These are phyloP conservation scores for Diplogelasinospora grovesii DNA, from an alignment of 495 filamentous ascomycete species.

Conservation along the genomic window DNA sequence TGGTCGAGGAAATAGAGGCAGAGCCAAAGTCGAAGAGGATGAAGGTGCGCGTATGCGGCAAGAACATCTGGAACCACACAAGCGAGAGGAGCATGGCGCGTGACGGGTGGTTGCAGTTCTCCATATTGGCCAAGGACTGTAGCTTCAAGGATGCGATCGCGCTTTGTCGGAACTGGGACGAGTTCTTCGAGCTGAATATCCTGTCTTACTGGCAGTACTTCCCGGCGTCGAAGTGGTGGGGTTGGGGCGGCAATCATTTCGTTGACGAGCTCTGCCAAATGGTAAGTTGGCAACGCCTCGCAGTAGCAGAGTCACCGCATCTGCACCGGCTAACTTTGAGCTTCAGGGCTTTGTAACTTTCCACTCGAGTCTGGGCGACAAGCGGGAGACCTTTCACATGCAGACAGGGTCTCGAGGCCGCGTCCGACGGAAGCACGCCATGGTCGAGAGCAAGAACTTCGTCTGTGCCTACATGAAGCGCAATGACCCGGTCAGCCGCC, in stretches of 20 bases:
- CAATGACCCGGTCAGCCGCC: slow-evolving; percentile 39
- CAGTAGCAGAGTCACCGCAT: no score
- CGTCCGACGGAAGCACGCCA: no score
- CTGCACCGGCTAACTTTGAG: no score
- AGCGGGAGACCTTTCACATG: no score
- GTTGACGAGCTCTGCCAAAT: slow-evolving; percentile 32
- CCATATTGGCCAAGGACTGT: slow-evolving; percentile 46
- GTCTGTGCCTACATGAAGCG: slow-evolving; percentile 46
- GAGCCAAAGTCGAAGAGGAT: slow-evolving; percentile 27
- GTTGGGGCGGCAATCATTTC: slow-evolving; percentile 32
- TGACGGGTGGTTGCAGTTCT: slow-evolving; percentile 49
- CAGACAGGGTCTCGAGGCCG: no score
- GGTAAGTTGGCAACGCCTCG: no score
- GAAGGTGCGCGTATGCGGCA: slow-evolving; percentile 44
- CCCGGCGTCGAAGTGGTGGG: slow-evolving; percentile 39
- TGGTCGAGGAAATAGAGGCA: slow-evolving; percentile 4
- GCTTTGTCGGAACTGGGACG: slow-evolving; percentile 49
- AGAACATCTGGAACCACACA: slow-evolving; percentile 50
- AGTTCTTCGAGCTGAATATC: slow-evolving; percentile 45
- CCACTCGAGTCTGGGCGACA: no score
- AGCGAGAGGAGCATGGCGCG: slow-evolving; percentile 44
- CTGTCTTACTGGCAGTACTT: slow-evolving; percentile 45
- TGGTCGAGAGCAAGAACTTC: no score
- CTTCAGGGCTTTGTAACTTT: slow-evolving; percentile 44
- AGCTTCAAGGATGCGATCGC: slow-evolving; percentile 38